Percentiles rank a stretch among this genome's conserved stretches.
phyloP scores from a whole-genome alignment of 1,139 yeast genomes.

The Yamadazyma conglobata region DNA sequence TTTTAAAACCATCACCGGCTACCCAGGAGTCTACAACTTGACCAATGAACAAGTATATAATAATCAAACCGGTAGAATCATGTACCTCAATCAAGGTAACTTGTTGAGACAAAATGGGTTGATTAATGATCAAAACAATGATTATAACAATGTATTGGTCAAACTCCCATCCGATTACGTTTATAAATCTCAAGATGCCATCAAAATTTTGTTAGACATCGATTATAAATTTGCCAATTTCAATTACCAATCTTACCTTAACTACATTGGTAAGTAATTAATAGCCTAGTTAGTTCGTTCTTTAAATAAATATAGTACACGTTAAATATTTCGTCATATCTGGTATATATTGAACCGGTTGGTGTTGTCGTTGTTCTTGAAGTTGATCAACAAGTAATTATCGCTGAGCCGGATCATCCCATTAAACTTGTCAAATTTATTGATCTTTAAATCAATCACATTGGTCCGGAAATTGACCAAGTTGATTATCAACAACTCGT shows the following conservation, averaged over 20 bases:
- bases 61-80: conserved; percentile 36
- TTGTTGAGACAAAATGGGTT: conserved; percentile 23
- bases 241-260: conserved; percentile 48
- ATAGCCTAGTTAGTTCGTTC: neutral
- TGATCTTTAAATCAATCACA: conserved; percentile 7
- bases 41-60: conserved; percentile 47
- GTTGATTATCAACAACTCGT: conserved; percentile 12
- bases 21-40: conserved; percentile 47
- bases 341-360: conserved; percentile 13
- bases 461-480: conserved; percentile 10
- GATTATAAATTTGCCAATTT: conserved; percentile 62
- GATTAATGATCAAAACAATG: conserved; percentile 15
- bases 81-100: conserved; percentile 36
- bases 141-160: conserved; percentile 35
- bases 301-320: conserved; percentile 1
- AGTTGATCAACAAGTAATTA: conserved; percentile 11
- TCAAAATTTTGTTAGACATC: conserved; percentile 58
- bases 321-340: neutral
- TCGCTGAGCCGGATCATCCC: conserved; percentile 15
- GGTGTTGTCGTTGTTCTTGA: conserved; percentile 13
- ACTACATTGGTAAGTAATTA: conserved; percentile 33
- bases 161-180: conserved; percentile 49
- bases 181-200: conserved; percentile 60
- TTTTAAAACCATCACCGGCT: conserved; percentile 44
- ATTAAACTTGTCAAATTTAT: conserved; percentile 11